These are phyloP conservation scores for Cymbidium sinense DNA, from an alignment of 106 monocot genomes.

Conservation along the genomic window DNA sequence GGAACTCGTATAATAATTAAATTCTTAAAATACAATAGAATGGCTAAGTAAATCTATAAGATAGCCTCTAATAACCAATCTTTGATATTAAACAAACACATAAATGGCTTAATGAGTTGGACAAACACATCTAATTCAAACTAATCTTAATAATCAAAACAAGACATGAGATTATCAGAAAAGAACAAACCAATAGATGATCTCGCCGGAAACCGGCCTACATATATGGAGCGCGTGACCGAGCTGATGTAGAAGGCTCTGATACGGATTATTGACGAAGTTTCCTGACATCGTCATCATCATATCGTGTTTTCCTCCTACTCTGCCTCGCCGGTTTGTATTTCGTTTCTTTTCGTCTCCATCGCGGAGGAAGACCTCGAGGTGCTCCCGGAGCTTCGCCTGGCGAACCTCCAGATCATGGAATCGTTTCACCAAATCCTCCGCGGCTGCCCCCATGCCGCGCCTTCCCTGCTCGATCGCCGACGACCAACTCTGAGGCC, in stretches of 20 bases:
- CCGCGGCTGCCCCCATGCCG: constrained; percentile 2
- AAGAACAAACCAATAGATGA: constrained; percentile 30
- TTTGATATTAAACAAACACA: neutral
- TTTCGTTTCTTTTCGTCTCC: neutral
- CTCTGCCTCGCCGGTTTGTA: neutral
- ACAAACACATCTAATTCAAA: neutral
- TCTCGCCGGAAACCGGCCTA: constrained; percentile 21
- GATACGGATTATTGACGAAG: constrained; percentile 23
- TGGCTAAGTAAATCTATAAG: neutral
- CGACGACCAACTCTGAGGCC: neutral
- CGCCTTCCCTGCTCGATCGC: neutral
- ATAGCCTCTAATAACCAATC: neutral
- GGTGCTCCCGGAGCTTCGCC: constrained; percentile 28
- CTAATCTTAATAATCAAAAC: neutral
- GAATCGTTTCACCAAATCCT: constrained; percentile 25
- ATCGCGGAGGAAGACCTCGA: constrained; percentile 6
- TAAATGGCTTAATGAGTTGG: neutral
- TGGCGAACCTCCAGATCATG: constrained; percentile 32
- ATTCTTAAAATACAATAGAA: neutral
- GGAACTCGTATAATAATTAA: neutral
- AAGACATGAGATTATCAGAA: neutral
- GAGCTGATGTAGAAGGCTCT: constrained; percentile 22
- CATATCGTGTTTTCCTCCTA: neutral
- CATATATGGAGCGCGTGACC: constrained; percentile 29
- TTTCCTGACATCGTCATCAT: constrained; percentile 12